Base-by-base conservation (phyloP, 495 filamentous ascomycete genomes). In the Xylona heveae region DNA sequence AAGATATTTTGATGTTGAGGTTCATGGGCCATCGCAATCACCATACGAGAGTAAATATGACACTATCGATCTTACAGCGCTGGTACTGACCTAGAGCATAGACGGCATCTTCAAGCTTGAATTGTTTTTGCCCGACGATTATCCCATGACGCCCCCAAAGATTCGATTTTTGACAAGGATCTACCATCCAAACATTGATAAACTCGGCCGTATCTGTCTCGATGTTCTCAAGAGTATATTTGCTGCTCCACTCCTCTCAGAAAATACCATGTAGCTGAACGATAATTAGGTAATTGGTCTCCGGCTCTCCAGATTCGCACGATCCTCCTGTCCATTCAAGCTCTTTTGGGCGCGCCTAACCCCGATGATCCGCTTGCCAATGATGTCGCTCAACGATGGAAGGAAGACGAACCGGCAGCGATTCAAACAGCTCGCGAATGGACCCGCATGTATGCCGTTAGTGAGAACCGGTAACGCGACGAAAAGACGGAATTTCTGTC, bases 121-220 rank as follows among this genome's bases (percentile, higher is more conserved):
- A 54, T 67, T 99, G 5, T 99, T 99, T 57, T 64, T 99, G n/a
- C 90, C 88, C 21, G 88, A 99, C 46, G 88, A 99, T 55, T 99
- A 99, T 47, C 88, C 88, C 6, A 99, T 99, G 88, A 90, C 81
- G 21, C 88, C 88, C 18, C 88, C 88, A 8, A 93, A 94, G 59
- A 93, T 99, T 41, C 77, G 88, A 24, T 99, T 99, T 55, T 57
- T 99, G 13, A 99, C 88, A 41, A 93, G 92, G 55, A 99, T 99
- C 51, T 99, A 93, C 51, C 88, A 99, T 48, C 88, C 88, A 20
- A 99, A 99, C 51, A 94, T 99, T 39, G 88, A 99, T 49, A 85
- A 88, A 54, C 68, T 95, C 0, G 88, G 88, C 28, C 75, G 88
- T 18, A 99, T 99, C 50, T 99, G 88, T 52, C 52, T 99, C 32